Evolutionary conservation across 2,329 filamentous ascomycete genomes (phyloP).

Genomic region (Byssoonygena ceratinophila): DNA sequence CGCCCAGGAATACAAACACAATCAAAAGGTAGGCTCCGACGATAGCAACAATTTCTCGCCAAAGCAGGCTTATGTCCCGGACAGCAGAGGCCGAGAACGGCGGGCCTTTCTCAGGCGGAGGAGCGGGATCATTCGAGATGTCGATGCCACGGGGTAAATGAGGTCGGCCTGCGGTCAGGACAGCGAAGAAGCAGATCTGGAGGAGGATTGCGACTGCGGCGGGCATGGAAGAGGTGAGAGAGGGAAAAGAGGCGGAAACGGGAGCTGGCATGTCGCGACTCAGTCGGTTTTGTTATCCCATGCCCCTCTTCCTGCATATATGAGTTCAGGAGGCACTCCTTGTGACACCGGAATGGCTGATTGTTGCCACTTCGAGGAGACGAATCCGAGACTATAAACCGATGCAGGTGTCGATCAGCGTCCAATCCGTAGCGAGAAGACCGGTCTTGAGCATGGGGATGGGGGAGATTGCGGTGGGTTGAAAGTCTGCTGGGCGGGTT

Average conservation of each 20-base stretch:
- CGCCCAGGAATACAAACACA: conserved; percentile 60
- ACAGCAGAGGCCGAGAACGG: conserved; percentile 49
- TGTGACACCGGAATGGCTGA: conserved; percentile 5
- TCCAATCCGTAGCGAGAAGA: conserved; percentile 2
- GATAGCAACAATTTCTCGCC: conserved; percentile 73
- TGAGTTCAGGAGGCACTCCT: not conserved
- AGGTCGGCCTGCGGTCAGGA: conserved; percentile 3
- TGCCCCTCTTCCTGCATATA: not conserved
- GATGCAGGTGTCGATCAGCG: conserved; percentile 2
- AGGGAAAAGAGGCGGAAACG: not conserved
- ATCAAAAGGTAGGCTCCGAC: conserved; percentile 72
- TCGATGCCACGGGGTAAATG: conserved; percentile 23
- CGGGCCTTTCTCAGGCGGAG: conserved; percentile 51
- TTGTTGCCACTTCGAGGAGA: conserved; percentile 4
- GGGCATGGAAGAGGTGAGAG: conserved; percentile 2
- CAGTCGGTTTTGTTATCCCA: conserved; percentile 5
- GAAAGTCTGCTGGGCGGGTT: not conserved
- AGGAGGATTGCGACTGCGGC: not conserved
- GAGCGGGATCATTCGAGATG: conserved; percentile 48
- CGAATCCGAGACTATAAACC: not conserved
- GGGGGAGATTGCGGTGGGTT: not conserved
- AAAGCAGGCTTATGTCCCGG: conserved; percentile 55
- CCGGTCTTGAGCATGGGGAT: not conserved
- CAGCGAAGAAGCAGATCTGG: conserved; percentile 1
- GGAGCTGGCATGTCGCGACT: conserved; percentile 6